Base-by-base conservation (phyloP, 1,139 yeast genomes). In the Saccharomyces pastorianus region DNA sequence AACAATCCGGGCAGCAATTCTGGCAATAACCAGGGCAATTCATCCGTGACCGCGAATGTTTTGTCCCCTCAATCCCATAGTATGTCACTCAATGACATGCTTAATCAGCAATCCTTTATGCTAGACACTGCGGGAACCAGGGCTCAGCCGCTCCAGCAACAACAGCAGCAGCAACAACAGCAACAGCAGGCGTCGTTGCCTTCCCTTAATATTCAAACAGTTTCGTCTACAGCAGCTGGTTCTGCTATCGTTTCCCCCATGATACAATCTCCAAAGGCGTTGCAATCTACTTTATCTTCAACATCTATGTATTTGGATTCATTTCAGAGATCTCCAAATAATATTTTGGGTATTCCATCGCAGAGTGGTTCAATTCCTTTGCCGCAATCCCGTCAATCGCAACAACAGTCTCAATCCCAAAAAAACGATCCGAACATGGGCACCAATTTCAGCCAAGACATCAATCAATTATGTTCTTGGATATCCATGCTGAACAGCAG, bases 381-480 rank as follows among this genome's bases (percentile, higher is more conserved):
- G 23, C 53, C 46, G 17, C 57, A 52, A n/a, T 48, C 46, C 23
- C 58, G 32, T 14, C 54, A 49, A 23, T 55, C 51, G 42, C 52
- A 53, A 47, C 49, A 55, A 41, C 56, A 54, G 31, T 47, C 52
- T 38, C 55, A 2, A 38, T 47, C 17, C 23, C 58, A 13, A 38
- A 38, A 38, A 17, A 38, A 38, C 17, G 62, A 55, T 42, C 51
- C 55, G 54, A 60, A 59, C 59, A 61, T 69, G 57, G 60, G 70
- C 52, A 59, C 71, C 51, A 65, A 73, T 47, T 76, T 76, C 59
- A 74, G 76, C 14, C 72, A 71, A 51, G 80, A 77, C 59, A 67
- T 85, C 64, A 73, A 78, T 54, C 76, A 78, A 54, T 77, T 82
- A 60, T 77, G 81, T 60, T 74, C 73, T 60, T 85, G 90, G 90